These are phyloP conservation scores for Acacia confusa DNA, from an alignment of 306 rosid species.

Conservation along the genomic window DNA sequence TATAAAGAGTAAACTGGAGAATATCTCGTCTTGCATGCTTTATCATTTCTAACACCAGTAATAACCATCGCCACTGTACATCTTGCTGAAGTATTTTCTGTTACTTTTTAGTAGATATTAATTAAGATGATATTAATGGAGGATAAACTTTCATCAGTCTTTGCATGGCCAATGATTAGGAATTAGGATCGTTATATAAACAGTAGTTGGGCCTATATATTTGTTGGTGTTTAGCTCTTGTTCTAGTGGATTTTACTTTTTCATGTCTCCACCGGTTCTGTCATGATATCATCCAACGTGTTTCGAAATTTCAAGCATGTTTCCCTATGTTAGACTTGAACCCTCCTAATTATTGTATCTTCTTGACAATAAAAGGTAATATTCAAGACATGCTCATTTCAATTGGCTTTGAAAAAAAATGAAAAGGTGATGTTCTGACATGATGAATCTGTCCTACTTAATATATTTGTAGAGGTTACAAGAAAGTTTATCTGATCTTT, in stretches of 20 bases:
- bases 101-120: constrained; percentile 20
- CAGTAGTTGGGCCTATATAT: constrained; percentile 3
- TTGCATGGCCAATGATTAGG: constrained; percentile 21
- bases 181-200: background rate
- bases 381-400: background rate
- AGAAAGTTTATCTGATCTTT: constrained; percentile 66
- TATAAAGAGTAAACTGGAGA: background rate
- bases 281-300: constrained; percentile 18
- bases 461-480: constrained; percentile 66
- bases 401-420: background rate
- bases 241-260: constrained; percentile 12
- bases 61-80: constrained; percentile 16
- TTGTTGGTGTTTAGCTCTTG: constrained; percentile 11
- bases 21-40: constrained; percentile 16
- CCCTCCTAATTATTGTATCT: constrained; percentile 31
- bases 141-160: background rate
- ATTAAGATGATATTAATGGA: constrained; percentile 23
- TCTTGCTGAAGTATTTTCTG: constrained; percentile 16
- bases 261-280: constrained; percentile 16
- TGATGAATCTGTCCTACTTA: constrained; percentile 31
- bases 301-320: constrained; percentile 26
- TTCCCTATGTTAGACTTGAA: constrained; percentile 24
- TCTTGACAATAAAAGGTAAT: background rate
- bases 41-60: constrained; percentile 21
- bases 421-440: background rate